A percentile compares a stretch with the other conserved stretches of the same genome.
Evolutionary conservation across 75 land plant species (phyloP).

Genomic region (Isoetes taiwanensis): DNA sequence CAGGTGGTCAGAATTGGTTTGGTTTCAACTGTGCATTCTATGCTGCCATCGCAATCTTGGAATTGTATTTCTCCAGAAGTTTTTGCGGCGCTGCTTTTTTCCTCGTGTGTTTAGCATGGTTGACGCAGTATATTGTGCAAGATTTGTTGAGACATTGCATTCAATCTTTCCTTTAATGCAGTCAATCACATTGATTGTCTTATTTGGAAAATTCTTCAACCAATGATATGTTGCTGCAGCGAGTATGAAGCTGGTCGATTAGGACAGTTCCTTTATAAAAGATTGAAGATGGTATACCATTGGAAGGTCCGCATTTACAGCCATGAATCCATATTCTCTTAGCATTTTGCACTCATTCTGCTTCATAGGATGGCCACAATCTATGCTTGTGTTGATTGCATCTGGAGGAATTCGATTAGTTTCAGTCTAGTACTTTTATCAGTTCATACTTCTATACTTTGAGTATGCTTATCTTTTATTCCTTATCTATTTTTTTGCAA

Average conservation of each 20-base stretch:
- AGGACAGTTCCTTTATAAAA: constrained; percentile 82
- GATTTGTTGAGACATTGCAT: constrained; percentile 84
- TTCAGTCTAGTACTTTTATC: too few species aligned
- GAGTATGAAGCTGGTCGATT: constrained; percentile 95
- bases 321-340: too few species aligned
- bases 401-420: too few species aligned
- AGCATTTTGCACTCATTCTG: too few species aligned
- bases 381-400: too few species aligned
- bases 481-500: constrained; percentile 29
- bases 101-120: constrained; percentile 92
- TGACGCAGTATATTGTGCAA: constrained; percentile 96
- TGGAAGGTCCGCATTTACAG: constrained; percentile 97
- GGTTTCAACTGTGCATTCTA: constrained; percentile 44
- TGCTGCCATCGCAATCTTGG: constrained; percentile 85
- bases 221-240: constrained; percentile 97
- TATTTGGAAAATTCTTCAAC: constrained; percentile 86
- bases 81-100: constrained; percentile 95
- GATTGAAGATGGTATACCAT: constrained; percentile 79
- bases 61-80: constrained; percentile 94
- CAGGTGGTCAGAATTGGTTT: constrained; percentile 90
- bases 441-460: too few species aligned
- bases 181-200: constrained; percentile 91
- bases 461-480: too few species aligned
- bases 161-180: constrained; percentile 81
- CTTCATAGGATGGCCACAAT: too few species aligned